Conservation (phyloP, 306 rosid genomes). For the Vigna unguiculata region DNA sequence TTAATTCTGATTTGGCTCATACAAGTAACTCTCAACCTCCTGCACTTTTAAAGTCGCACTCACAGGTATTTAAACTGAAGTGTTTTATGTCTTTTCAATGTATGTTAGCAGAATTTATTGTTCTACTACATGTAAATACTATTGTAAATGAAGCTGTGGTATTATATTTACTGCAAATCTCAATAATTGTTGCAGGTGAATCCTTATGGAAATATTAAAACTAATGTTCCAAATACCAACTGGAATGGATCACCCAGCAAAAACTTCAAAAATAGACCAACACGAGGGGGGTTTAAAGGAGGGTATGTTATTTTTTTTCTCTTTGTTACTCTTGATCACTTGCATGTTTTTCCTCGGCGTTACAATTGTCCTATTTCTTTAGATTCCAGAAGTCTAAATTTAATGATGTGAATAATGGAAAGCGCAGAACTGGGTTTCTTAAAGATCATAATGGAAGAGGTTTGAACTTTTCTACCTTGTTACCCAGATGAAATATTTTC, state of each 20-base stretch:
- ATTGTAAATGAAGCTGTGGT: conserved; percentile 23
- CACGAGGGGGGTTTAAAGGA: conserved; percentile 55
- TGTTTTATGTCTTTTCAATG: conserved; percentile 30
- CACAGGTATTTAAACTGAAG: conserved; percentile 59
- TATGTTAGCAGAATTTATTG: conserved; percentile 15
- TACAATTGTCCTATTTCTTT: conserved; percentile 41
- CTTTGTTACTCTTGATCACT: conserved; percentile 5
- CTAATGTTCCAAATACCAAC: conserved; percentile 56
- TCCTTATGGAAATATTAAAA: conserved; percentile 45
- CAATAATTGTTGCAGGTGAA: conserved; percentile 60
- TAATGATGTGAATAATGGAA: conserved; percentile 59
- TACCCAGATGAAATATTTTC: conserved; percentile 22
- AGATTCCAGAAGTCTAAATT: conserved; percentile 79
- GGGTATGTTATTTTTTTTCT: conserved; percentile 52
- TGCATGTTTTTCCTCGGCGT: conserved; percentile 24
- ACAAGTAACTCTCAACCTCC: conserved; percentile 53
- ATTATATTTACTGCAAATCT: conserved; percentile 25
- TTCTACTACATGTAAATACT: background rate
- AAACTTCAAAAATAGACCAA: conserved; percentile 60
- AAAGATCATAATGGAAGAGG: conserved; percentile 65
- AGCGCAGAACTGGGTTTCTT: conserved; percentile 52
- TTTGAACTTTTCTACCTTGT: conserved; percentile 50
- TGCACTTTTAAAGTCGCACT: conserved; percentile 50
- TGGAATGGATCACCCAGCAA: conserved; percentile 60
- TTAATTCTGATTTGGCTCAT: conserved; percentile 43